Conservation (phyloP, 1,139 yeast genomes). For the Sugiyamaella xylanicola region DNA sequence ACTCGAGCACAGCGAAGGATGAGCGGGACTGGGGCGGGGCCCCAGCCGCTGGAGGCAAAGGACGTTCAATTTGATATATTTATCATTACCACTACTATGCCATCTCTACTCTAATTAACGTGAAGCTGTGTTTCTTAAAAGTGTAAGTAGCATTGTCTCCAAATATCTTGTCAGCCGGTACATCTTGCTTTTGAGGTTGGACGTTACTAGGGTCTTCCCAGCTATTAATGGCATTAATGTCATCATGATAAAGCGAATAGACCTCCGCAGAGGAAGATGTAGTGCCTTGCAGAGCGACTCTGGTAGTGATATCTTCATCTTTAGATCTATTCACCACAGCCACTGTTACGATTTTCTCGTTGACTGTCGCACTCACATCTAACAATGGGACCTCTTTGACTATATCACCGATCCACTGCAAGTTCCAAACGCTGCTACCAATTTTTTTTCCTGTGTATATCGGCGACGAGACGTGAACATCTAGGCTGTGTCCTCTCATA, state of each 20-base stretch:
- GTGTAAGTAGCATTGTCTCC: constrained; percentile 3
- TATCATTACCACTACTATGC: too few relatives aligned
- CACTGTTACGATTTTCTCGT: constrained; percentile 31
- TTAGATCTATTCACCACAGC: constrained; percentile 41
- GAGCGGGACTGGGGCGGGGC: too few relatives aligned
- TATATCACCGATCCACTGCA: constrained; percentile 32
- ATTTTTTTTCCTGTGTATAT: constrained; percentile 36
- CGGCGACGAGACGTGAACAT: constrained; percentile 40
- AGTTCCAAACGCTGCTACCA: constrained; percentile 32
- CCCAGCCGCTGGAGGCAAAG: too few relatives aligned
- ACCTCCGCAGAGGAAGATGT: constrained; percentile 26
- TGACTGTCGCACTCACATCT: constrained; percentile 33
- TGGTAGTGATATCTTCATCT: constrained; percentile 35
- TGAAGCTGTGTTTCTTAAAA: constrained; percentile 23
- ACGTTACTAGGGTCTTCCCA: constrained; percentile 28
- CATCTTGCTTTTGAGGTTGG: constrained; percentile 5
- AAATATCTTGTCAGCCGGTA: background rate
- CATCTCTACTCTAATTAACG: constrained; percentile 31
- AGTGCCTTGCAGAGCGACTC: constrained; percentile 29
- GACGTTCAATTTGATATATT: too few relatives aligned
- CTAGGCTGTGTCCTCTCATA: constrained; percentile 42
- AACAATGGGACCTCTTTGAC: constrained; percentile 34
- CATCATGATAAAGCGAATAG: constrained; percentile 40
- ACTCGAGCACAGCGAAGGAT: too few relatives aligned
- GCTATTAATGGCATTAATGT: constrained; percentile 36